Evolutionary conservation across 139 green algal genomes (phyloP), one percentile per base, ranked within the genome.

Genomic region (Microglena sp.): DNA sequence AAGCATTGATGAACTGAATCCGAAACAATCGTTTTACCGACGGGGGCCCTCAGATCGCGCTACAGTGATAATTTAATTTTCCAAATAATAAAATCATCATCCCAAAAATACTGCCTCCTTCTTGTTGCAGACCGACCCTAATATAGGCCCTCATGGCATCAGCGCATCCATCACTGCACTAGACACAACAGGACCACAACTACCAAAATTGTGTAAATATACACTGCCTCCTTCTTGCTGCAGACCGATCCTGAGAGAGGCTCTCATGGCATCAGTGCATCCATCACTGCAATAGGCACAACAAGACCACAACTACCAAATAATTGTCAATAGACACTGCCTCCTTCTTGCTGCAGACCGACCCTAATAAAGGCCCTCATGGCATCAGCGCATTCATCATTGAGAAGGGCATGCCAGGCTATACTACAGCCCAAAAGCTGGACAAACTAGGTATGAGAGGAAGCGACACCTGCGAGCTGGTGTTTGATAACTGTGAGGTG

Each of bases 301-400:
- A 63, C 67, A 62, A 85, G 89, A n/a, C n/a, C n/a, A n/a, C n/a
- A n/a, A n/a, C n/a, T n/a, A n/a, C n/a, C n/a, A n/a, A n/a, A n/a
- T n/a, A n/a, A n/a, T n/a, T n/a, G n/a, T n/a, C n/a, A n/a, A n/a
- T n/a, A n/a, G n/a, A n/a, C n/a, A n/a, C n/a, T n/a, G n/a, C n/a
- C n/a, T n/a, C n/a, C n/a, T n/a, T n/a, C n/a, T n/a, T n/a, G n/a
- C n/a, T n/a, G n/a, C n/a, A n/a, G 78, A 97, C 91, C 2, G 73
- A 86, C 11, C 56, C 83, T 2, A 74, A 82, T 5, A 67, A 66
- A 5, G 86, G 80, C 0, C 34, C 83, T 0, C 78, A 92, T 15
- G 91, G 91, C 62, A 97, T 97, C 78, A 97, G 87, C 1, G 90
- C 91, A 0, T 97, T 97, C 68, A 82, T 97, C 3, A 75, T 97